These are phyloP conservation scores for Salix viminalis DNA, from an alignment of 345 rosid species.

Conservation along the genomic window DNA sequence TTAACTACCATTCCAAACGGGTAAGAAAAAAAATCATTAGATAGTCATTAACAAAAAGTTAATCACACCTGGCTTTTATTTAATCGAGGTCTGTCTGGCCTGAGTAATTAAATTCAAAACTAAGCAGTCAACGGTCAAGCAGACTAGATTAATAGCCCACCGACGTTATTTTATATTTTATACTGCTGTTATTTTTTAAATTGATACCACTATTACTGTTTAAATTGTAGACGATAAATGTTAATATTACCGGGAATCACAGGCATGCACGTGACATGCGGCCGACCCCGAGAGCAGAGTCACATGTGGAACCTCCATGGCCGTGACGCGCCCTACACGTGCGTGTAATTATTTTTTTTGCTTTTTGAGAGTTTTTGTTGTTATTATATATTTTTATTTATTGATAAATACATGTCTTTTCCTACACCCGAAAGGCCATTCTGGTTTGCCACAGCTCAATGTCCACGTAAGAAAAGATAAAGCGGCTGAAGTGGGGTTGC, in stretches of 20 bases:
- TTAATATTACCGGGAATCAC: background rate
- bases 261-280: constrained; percentile 58
- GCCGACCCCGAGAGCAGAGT: constrained; percentile 49
- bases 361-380: background rate
- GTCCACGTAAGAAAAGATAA: constrained; percentile 34
- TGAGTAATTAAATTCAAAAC: background rate
- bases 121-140: constrained; percentile 44
- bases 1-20: constrained; percentile 23
- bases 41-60: background rate
- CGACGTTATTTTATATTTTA: background rate
- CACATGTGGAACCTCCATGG: constrained; percentile 56
- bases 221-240: background rate
- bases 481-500: background rate
- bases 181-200: background rate
- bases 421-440: constrained; percentile 26
- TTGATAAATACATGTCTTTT: constrained; percentile 10
- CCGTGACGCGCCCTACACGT: constrained; percentile 48
- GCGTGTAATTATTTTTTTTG: background rate
- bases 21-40: background rate
- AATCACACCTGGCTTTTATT: background rate
- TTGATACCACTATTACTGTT: background rate
- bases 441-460: constrained; percentile 21
- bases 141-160: background rate
- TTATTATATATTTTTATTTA: no score
- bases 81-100: background rate